phyloP scores from a whole-genome alignment of 176 grass and related monocot genomes.

The Zoysia pacifica region DNA sequence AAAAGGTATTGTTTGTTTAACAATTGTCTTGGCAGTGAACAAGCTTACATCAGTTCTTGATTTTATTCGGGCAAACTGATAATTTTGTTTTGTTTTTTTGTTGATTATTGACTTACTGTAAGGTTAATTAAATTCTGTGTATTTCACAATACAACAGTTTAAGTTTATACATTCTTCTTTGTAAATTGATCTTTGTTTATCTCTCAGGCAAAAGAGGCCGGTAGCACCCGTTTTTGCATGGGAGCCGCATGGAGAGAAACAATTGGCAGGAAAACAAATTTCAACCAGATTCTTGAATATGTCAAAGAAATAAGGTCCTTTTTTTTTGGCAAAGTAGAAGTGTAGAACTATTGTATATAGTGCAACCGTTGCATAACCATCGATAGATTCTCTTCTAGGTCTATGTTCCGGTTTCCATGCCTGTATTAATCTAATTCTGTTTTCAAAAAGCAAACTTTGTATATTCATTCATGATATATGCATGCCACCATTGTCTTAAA shows the following conservation, averaged over 20 bases:
- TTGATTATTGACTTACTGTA: background rate
- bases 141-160: background rate
- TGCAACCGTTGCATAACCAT: constrained; percentile 7
- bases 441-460: background rate
- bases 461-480: background rate
- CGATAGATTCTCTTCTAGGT: background rate
- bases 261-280: constrained; percentile 94
- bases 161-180: background rate
- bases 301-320: constrained; percentile 94
- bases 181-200: background rate
- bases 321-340: background rate
- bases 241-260: constrained; percentile 97
- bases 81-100: background rate
- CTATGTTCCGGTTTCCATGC: background rate
- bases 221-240: constrained; percentile 98
- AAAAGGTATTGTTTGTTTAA: constrained; percentile 50
- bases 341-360: background rate
- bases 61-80: background rate
- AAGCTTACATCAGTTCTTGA: constrained; percentile 8
- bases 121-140: background rate
- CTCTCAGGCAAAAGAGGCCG: constrained; percentile 89
- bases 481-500: constrained; percentile 13
- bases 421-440: background rate
- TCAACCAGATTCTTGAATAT: constrained; percentile 97
- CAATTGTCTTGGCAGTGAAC: constrained; percentile 16